phyloP scores from a whole-genome alignment of 2,329 filamentous ascomycete species.

The Monilinia fructicola region DNA sequence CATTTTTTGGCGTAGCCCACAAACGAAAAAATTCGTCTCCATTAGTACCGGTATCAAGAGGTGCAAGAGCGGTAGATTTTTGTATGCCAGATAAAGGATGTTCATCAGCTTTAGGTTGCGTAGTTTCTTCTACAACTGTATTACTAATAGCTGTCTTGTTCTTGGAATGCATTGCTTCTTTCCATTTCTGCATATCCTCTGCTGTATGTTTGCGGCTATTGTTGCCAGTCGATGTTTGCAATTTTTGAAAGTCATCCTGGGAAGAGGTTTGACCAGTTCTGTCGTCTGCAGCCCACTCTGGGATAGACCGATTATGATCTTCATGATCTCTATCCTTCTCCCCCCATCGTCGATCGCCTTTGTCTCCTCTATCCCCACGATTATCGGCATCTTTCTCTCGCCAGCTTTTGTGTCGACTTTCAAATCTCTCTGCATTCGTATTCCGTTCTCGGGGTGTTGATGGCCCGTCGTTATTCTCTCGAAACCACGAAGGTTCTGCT shows the following conservation, averaged over 20 bases:
- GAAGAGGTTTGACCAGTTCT: conserved; percentile 72
- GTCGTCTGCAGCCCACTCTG: conserved; percentile 85
- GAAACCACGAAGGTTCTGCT: conserved; percentile 74
- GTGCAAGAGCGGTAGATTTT: conserved; percentile 56
- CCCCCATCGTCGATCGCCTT: conserved; percentile 33
- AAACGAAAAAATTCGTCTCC: conserved; percentile 74
- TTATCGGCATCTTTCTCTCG: conserved; percentile 46
- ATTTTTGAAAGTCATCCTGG: conserved; percentile 88
- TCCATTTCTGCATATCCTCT: conserved; percentile 93
- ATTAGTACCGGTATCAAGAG: conserved; percentile 57
- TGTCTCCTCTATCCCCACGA: conserved; percentile 33
- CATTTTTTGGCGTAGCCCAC: conserved; percentile 51
- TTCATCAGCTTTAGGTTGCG: conserved; percentile 41
- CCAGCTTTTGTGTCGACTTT: conserved; percentile 41
- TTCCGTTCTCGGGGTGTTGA: conserved; percentile 38
- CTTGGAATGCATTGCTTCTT: conserved; percentile 68
- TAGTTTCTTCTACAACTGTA: conserved; percentile 42
- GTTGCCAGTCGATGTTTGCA: conserved; percentile 69
- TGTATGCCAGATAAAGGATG: conserved; percentile 44
- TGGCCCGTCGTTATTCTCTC: conserved; percentile 44
- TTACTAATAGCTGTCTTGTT: conserved; percentile 34
- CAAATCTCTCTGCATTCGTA: conserved; percentile 39
- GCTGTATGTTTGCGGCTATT: conserved; percentile 60
- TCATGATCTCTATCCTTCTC: conserved; percentile 57
- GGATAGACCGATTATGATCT: conserved; percentile 40